Evolutionary conservation across 106 monocot genomes (phyloP), one percentile per base, ranked within the genome.

Genomic region (Dendrobium catenatum): DNA sequence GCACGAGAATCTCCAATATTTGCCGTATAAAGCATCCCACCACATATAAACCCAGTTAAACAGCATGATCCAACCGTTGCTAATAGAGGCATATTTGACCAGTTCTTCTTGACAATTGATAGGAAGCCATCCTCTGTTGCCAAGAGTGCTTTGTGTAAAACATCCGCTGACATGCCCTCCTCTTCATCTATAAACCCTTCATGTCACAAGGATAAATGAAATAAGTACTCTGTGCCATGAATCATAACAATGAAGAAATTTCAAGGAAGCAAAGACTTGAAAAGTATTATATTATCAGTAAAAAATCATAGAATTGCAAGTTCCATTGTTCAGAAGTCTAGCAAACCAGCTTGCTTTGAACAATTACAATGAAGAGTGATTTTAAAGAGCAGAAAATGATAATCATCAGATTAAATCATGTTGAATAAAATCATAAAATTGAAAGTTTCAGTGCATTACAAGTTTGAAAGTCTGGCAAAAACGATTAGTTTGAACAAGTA

Each of bases 1-100:
- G 88, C 89, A 72, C 91, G 82, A 29, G 91, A 91, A 75, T 91
- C 91, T 68, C 91, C 91, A 51, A 72, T 81, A 83, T 91, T 91
- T 49, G 91, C 91, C 79, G 88, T 41, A 73, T 91, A 88, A 67
- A 91, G 83, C 48, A 83, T 42, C 7, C 91, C 86, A 27, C 73
- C 73, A 79, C 86, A 85, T 79, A 91, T 78, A 17, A 88, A 33
- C 13, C 86, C 86, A 15, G 85, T 84, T 79, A 91, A 83, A 80
- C 88, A 91, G 44, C 88, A 91, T 9, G 91, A 83, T 11, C 91
- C 88, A 77, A 87, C 91, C 11, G 91, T 37, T 42, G 91, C 88
- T 5, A 91, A 19, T 77, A 88, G 88, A 18, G 91, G 90, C 68
- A 80, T 91, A 4, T 2, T 83, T 18, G 68, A 68, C 88, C 88